Conservation (phyloP, 495 filamentous ascomycete species). For the Neurospora sp. region DNA sequence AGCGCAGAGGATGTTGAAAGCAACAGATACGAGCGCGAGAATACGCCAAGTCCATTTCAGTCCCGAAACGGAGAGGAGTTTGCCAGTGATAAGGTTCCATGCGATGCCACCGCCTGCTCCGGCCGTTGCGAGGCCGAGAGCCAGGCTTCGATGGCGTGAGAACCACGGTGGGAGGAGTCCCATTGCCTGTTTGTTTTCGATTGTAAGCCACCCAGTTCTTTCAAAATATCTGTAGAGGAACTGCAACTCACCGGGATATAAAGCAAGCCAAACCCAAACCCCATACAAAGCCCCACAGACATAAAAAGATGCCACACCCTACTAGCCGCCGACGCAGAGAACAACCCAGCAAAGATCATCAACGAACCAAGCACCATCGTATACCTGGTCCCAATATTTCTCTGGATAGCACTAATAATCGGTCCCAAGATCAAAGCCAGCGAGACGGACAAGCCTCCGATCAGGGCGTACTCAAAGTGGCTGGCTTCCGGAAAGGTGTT, state of each 20-base stretch:
- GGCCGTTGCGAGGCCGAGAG: conserved; percentile 55
- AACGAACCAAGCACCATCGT: conserved; percentile 45
- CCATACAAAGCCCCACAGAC: conserved; percentile 59
- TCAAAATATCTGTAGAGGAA: too few species aligned
- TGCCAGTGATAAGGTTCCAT: conserved; percentile 37
- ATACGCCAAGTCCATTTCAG: conserved; percentile 51
- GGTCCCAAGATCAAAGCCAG: conserved; percentile 50
- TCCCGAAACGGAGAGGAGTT: conserved; percentile 44
- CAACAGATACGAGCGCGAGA: conserved; percentile 40
- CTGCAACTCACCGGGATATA: conserved; percentile 43
- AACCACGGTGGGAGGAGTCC: conserved; percentile 67
- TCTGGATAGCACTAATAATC: conserved; percentile 42
- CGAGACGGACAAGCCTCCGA: conserved; percentile 57
- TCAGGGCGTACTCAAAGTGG: conserved; percentile 51
- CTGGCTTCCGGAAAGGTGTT: conserved; percentile 48
- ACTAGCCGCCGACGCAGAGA: conserved; percentile 47
- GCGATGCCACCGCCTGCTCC: conserved; percentile 58
- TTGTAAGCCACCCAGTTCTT: too few species aligned
- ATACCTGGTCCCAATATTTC: conserved; percentile 37
- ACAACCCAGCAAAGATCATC: conserved; percentile 41
- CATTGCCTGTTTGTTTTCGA: conserved; percentile 23
- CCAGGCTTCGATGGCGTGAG: conserved; percentile 46
- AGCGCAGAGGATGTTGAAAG: conserved; percentile 41
- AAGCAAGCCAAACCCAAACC: conserved; percentile 61
- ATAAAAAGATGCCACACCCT: conserved; percentile 60